Base-by-base conservation (phyloP, 2,329 filamentous ascomycete genomes). In the Pyrenophora teres region DNA sequence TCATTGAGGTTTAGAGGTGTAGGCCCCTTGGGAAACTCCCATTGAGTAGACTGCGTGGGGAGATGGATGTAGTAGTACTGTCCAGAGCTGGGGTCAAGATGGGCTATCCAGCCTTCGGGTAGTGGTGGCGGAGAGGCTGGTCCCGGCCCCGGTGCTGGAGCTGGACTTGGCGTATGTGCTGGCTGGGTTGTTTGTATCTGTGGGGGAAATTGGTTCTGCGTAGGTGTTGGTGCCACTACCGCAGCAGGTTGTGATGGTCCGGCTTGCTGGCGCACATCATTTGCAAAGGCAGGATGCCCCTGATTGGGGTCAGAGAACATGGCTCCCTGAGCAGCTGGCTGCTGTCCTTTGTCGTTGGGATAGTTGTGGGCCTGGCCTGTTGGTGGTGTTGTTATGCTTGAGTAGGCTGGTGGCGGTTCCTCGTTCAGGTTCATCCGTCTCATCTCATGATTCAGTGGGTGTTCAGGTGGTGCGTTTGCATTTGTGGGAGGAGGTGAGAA, bases 21-120 rank as follows among this genome's bases (percentile, higher is more conserved):
- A 0, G 92, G 92, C 0, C 93, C 93, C 76, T 97, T 97, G 23
- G 94, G 94, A 62, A 97, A 97, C 68, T 99, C 94, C 94, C 94
- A 99, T 71, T 99, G 94, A 0, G 94, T 99, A 2, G 92, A 91
- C 70, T 97, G 94, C 0, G 90, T 92, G 1, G 92, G 89, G 25
- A 99, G 81, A 72, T 99, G 94, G 53, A 99, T 99, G 69, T 99
- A 99, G 74, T 99, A 99, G 75, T 97, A 99, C 70, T 97, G 93
- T 1, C 94, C 94, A 2, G 93, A 97, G 69, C 89, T 96, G 61
- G 91, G 89, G 71, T 99, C 94, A 4, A 97, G 81, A 72, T 97
- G 94, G 16, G 94, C 91, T 67, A 99, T 97, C 94, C 94, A 99
- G 30, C 94, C 94, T 76, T 99, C 94, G 5, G 94, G 94, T 13